Evolutionary conservation across 169 alveolate genomes (phyloP).

Genomic region (Plasmodium knowlesi): DNA sequence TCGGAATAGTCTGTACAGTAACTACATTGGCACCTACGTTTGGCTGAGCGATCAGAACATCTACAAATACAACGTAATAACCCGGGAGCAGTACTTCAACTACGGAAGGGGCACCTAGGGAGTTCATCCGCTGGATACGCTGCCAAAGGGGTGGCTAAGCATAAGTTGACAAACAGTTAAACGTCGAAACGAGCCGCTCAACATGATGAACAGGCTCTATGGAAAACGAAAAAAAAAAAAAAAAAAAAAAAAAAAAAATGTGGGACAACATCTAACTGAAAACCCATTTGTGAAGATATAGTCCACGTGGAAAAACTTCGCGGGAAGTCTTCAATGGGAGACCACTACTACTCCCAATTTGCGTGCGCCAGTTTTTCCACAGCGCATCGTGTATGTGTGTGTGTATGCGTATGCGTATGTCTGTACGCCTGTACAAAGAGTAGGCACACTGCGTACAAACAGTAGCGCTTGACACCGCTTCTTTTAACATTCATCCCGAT

Average conservation of each 20-base stretch:
- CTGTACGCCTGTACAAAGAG: too few relatives aligned
- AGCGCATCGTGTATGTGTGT: background rate
- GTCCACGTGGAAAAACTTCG: too few relatives aligned
- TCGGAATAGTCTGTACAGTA: constrained; percentile 53
- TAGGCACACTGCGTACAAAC: background rate
- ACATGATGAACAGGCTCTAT: background rate
- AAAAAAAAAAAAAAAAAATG: background rate
- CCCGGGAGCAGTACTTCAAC: constrained; percentile 51
- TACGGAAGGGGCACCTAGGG: background rate
- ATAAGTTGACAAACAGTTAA: background rate
- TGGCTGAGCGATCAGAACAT: constrained; percentile 67
- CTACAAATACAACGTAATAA: constrained; percentile 41
- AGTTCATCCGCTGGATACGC: too few relatives aligned
- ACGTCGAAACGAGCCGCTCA: background rate
- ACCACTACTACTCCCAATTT: background rate
- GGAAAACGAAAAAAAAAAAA: background rate
- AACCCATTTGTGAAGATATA: background rate
- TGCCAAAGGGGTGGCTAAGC: background rate
- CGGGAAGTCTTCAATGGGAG: background rate
- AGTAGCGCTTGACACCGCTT: background rate
- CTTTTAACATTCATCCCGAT: too few relatives aligned
- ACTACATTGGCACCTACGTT: constrained; percentile 70
- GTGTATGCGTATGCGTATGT: too few relatives aligned
- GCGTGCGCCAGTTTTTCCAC: background rate
- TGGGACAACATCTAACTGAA: background rate